A percentile compares a stretch with the other conserved stretches of the same genome.
Evolutionary conservation across 257 asterid genomes (phyloP).

Genomic region (Petrea volubilis): DNA sequence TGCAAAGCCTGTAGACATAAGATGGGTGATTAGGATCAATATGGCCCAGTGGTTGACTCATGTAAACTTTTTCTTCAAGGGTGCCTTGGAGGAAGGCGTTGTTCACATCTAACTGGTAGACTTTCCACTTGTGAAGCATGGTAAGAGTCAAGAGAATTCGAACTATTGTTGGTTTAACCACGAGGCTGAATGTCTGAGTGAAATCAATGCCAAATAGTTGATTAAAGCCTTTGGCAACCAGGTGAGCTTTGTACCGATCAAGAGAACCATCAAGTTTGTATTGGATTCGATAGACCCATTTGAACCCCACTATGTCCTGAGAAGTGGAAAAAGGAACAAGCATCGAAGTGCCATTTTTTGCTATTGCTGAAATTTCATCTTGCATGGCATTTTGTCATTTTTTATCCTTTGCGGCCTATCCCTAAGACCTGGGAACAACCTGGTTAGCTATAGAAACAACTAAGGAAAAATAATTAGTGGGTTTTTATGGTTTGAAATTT

Average conservation of each 20-base stretch:
- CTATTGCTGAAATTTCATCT: no score
- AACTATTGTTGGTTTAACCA: not conserved
- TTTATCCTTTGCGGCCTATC: not conserved
- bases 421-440: not conserved
- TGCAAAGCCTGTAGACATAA: not conserved
- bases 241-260: no score
- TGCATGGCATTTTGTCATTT: not conserved
- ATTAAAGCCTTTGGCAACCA: not conserved
- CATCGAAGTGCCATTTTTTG: no score
- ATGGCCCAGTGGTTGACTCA: not conserved
- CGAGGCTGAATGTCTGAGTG: not conserved
- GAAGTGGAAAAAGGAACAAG: no score
- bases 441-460: not conserved
- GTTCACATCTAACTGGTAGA: no score
- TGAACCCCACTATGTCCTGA: no score
- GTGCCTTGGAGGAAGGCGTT: no score
- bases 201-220: not conserved
- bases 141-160: not conserved
- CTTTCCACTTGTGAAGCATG: not conserved
- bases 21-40: not conserved
- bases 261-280: no score
- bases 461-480: no score
- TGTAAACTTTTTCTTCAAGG: not conserved
- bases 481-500: no score
- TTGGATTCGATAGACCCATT: no score